Conservation (phyloP, 495 filamentous ascomycete genomes). For the Aspergillus indologenus region DNA sequence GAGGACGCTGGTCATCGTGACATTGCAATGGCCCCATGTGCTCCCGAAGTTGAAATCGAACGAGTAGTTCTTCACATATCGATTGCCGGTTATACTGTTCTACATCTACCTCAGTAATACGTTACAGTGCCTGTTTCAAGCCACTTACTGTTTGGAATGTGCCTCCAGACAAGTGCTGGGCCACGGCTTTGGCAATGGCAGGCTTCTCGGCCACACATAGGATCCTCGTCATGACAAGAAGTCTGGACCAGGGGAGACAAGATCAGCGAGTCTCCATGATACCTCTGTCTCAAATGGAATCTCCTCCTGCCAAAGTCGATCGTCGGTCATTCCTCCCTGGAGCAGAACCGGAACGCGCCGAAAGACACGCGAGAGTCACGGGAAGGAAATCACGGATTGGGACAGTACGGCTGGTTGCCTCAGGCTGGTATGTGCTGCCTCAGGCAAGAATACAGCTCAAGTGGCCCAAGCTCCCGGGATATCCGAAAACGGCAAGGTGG, state of each 20-base stretch:
- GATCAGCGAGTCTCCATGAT: neutral
- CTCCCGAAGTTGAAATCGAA: constrained; percentile 83
- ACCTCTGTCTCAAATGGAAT: neutral
- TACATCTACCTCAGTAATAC: constrained; percentile 36
- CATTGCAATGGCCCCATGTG: constrained; percentile 76
- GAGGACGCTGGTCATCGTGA: constrained; percentile 88
- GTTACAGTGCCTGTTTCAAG: constrained; percentile 9
- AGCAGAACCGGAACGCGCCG: constrained; percentile 6
- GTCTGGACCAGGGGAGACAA: neutral
- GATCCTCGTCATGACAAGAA: constrained; percentile 47
- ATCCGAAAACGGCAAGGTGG: neutral
- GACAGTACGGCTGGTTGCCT: too few relatives aligned
- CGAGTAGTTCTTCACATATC: constrained; percentile 89
- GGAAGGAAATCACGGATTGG: neutral
- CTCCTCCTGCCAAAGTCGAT: too few relatives aligned
- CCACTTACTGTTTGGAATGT: constrained; percentile 62
- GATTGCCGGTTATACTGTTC: constrained; percentile 58
- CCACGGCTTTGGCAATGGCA: constrained; percentile 91
- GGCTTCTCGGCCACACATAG: constrained; percentile 97
- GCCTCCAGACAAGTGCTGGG: constrained; percentile 80
- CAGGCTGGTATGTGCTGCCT: constrained; percentile 20
- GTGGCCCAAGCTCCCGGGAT: neutral
- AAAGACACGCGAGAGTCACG: constrained; percentile 16
- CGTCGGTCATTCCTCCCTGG: too few relatives aligned
- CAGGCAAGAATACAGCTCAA: constrained; percentile 17